Base-by-base conservation (phyloP, 306 rosid species). In the Myrica gale region DNA sequence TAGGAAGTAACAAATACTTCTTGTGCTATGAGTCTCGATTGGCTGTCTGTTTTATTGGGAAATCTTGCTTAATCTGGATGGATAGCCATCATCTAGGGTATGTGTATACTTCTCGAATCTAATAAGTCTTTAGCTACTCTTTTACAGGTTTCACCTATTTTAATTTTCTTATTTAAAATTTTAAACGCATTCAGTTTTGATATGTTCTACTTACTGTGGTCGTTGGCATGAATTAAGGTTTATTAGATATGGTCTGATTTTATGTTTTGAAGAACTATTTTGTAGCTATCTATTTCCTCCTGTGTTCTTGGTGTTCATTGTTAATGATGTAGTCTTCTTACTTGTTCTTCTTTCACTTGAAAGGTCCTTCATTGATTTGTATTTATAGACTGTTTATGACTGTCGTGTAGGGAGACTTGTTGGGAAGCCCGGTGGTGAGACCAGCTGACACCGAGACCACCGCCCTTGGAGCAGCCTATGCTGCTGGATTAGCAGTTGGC, bases 381-480 rank as follows among this genome's bases (percentile, higher is more conserved):
- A 48, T 55, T 9, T 45, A n/a, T 32, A 68, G 37, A 5, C 32
- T 39, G 70, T 69, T 63, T 16, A 45, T 53, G 77, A 42, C 62
- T 77, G 66, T 68, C 73, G 0, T 51, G 60, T 77, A 95, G 99
- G 97, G 97, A 5, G 97, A 95, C 80, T 75, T 95, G 88, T 53
- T 85, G 76, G 97, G 93, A 66, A 69, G 60, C 72, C 74, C 93
- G 0, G 97, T 95, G 79, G 68, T 90, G 75, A 88, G 97, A 82
- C 99, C 99, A 21, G 85, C 86, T 10, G 96, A 95, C 82, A 87
- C 82, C 12, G 99, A 95, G 86, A 95, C 97, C 17, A 95, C 99
- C 20, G 97, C 99, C 10, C 93, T 87, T 3, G 99, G 99, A 62
- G 99, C 97, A 65, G 99, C 97, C 12, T 95, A 85, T 82, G 99